Conservation (phyloP, 2,329 filamentous ascomycete genomes). For the Chrysoporthe deuterocubensis region DNA sequence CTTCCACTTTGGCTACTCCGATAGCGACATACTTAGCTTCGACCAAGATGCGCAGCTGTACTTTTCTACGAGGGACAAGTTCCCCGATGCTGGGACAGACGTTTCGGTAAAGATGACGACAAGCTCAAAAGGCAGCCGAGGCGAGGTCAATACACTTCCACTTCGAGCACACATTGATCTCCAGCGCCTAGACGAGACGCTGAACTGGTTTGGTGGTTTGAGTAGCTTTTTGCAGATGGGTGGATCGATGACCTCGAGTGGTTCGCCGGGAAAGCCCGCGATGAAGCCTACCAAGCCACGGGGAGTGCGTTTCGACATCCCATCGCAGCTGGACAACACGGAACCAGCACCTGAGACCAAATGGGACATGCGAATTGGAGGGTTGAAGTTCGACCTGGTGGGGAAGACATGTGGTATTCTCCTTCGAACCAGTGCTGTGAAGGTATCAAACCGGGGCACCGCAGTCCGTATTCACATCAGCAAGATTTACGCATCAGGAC, state of each 20-base stretch:
- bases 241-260: constrained; percentile 77
- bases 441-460: constrained; percentile 75
- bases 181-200: constrained; percentile 80
- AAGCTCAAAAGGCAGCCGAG: constrained; percentile 48
- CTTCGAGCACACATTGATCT: constrained; percentile 78
- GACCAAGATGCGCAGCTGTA: constrained; percentile 61
- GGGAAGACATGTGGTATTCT: constrained; percentile 77
- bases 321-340: constrained; percentile 53
- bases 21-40: constrained; percentile 67
- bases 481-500: constrained; percentile 75
- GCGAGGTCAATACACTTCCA: constrained; percentile 76
- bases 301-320: constrained; percentile 63
- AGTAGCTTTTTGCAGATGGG: constrained; percentile 90
- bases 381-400: constrained; percentile 74
- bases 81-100: constrained; percentile 61
- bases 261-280: constrained; percentile 51
- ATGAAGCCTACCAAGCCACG: constrained; percentile 49
- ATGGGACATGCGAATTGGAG: constrained; percentile 75
- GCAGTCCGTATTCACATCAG: constrained; percentile 75
- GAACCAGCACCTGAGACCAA: constrained; percentile 62
- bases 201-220: constrained; percentile 87
- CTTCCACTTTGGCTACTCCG: constrained; percentile 65
- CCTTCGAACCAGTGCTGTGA: constrained; percentile 80
- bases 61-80: constrained; percentile 62
- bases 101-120: constrained; percentile 58